Base-by-base conservation (phyloP, 2,329 filamentous ascomycete genomes). In the Pseudocercospora crystallina region DNA sequence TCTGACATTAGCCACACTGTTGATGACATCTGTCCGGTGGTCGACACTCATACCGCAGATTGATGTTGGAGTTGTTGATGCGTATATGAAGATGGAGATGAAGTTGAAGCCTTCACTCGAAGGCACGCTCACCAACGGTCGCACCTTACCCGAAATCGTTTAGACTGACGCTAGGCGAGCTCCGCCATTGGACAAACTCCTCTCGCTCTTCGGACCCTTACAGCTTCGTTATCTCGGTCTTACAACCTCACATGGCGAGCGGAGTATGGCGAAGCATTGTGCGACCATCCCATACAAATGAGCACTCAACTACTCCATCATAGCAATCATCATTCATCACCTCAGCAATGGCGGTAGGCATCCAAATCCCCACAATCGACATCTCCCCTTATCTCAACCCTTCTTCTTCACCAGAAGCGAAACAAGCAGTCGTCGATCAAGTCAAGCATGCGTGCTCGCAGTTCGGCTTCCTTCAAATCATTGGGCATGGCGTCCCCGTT, bases 401-500 rank as follows among this genome's bases (percentile, higher is more conserved):
- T 13, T 33, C 50, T 4, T 47, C 66, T 61, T 38, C 57, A 13
- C 14, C 14, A n/a, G 61, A 40, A 69, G 63, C 9, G 62, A 69
- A 73, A 53, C 68, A 69, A 2, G 64, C 72, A 52, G 69, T 71
- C 5, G 65, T 78, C 13, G 69, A 74, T 59, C 5, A 68, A 68
- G 53, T 75, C 65, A 67, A 64, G 65, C 41, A 59, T 63, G 72
- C 72, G 3, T 74, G 71, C 58, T 56, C 57, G 12, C 58, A 65
- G 38, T 71, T 70, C 45, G 72, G 72, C 47, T 75, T 74, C 62
- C 73, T 75, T 60, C 73, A 74, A 54, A 67, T 74, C 2, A 70
- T 62, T 31, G 69, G 68, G 5, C 72, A 75, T 56, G 72, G 70
- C 10, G 71, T 75, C 14, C 65, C 71, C 9, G 54, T 60, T 1